phyloP scores from a whole-genome alignment of 495 filamentous ascomycete species.

The Penicillium fimorum region DNA sequence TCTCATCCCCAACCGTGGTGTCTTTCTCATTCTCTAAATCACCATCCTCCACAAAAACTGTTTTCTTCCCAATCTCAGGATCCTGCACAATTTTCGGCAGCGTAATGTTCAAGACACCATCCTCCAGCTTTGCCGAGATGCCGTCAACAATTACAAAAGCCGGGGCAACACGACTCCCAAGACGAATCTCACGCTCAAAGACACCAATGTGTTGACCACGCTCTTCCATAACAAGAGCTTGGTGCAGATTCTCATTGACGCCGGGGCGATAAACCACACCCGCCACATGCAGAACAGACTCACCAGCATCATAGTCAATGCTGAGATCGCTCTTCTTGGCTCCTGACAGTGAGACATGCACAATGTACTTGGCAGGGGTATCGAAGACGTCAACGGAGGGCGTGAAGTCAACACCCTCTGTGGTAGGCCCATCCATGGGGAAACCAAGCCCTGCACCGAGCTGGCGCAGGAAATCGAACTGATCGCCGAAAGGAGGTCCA shows the following conservation, averaged over 20 bases:
- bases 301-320: constrained; percentile 70
- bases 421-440: constrained; percentile 18
- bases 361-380: constrained; percentile 57
- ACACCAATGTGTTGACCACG: constrained; percentile 59
- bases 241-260: constrained; percentile 65
- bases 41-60: constrained; percentile 24
- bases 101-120: constrained; percentile 64
- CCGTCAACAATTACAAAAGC: constrained; percentile 61
- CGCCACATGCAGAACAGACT: constrained; percentile 59
- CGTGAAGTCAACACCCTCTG: constrained; percentile 50
- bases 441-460: constrained; percentile 37
- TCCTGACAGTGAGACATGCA: constrained; percentile 74
- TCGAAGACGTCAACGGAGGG: constrained; percentile 74
- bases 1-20: constrained; percentile 19
- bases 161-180: constrained; percentile 54
- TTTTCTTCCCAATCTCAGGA: constrained; percentile 23
- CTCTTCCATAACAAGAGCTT: constrained; percentile 62
- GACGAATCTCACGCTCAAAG: constrained; percentile 67
- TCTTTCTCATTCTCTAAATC: constrained; percentile 22
- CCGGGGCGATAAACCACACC: constrained; percentile 71
- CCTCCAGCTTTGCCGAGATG: constrained; percentile 71
- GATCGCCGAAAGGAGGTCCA: constrained; percentile 10
- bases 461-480: constrained; percentile 33
- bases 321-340: constrained; percentile 75
- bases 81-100: constrained; percentile 63